A percentile compares a stretch with the other conserved stretches of the same genome.
phyloP scores from a whole-genome alignment of 768 basidiomycete species.

The Boletus rubropictus region DNA sequence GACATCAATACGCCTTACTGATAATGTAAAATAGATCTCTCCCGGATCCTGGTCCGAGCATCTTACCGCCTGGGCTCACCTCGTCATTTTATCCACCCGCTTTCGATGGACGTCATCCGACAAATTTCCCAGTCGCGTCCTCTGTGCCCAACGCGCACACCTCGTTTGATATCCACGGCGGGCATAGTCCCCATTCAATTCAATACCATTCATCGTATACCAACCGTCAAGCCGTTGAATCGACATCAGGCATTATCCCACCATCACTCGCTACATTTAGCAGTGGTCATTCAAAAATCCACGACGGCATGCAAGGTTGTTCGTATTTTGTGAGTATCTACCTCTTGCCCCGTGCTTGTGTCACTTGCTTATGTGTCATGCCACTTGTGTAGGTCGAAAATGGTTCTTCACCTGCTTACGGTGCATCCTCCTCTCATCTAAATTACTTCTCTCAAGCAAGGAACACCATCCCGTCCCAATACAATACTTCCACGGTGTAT shows the following conservation, averaged over 20 bases:
- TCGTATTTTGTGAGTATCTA: not conserved
- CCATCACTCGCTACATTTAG: too few species aligned
- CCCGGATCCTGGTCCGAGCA: not conserved
- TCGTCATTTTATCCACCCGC: too few species aligned
- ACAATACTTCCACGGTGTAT: not conserved
- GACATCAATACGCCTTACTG: not conserved
- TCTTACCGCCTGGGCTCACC: not conserved
- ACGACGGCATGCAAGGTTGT: fast-evolving
- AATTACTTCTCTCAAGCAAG: not conserved
- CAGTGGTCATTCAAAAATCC: too few species aligned
- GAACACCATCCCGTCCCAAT: not conserved
- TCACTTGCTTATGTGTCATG: not conserved
- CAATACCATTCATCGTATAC: not conserved
- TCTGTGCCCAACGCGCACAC: not conserved
- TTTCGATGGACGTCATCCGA: not conserved
- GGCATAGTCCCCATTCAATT: not conserved
- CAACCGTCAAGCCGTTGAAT: not conserved
- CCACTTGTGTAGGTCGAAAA: not conserved
- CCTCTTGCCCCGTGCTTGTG: not conserved
- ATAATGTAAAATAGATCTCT: not conserved
- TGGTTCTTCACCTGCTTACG: too few species aligned
- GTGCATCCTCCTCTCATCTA: too few species aligned
- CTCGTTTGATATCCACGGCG: not conserved
- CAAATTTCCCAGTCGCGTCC: too few species aligned
- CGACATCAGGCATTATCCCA: not conserved